Evolutionary conservation across 2,329 filamentous ascomycete genomes (phyloP).

Genomic region (Albifimbria verrucaria): DNA sequence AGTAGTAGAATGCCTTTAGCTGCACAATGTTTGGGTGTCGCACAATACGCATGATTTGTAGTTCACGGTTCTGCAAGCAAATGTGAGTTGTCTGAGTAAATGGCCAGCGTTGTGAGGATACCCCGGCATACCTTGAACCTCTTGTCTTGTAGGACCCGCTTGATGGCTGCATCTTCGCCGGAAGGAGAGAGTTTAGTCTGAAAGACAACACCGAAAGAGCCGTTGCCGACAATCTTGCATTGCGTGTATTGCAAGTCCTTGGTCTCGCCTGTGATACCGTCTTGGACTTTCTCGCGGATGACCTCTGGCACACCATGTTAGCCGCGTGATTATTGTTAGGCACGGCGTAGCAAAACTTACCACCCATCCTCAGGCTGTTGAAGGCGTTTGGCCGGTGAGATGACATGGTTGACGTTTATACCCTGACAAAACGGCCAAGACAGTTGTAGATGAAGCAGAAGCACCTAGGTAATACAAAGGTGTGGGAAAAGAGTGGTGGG

Average conservation of each 20-base stretch:
- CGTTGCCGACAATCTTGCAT: conserved; percentile 99
- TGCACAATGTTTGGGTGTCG: conserved; percentile 98
- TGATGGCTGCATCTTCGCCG: conserved; percentile 97
- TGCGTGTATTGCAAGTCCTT: conserved; percentile 97
- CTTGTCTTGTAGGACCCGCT: conserved; percentile 98
- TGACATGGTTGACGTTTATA: conserved; percentile 61
- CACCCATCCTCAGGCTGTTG: conserved; percentile 88
- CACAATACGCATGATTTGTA: conserved; percentile 99
- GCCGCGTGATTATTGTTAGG: conserved; percentile 13
- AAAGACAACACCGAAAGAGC: conserved; percentile 97
- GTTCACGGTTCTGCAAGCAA: conserved; percentile 78
- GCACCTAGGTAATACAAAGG: conserved; percentile 17
- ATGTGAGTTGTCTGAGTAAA: background rate
- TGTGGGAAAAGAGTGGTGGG: conserved; percentile 23
- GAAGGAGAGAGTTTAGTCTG: conserved; percentile 98
- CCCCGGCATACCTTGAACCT: conserved; percentile 79
- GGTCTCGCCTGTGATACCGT: conserved; percentile 94
- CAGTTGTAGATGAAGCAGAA: conserved; percentile 20
- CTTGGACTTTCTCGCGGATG: conserved; percentile 97
- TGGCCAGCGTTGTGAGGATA: conserved; percentile 13
- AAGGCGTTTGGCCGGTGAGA: conserved; percentile 90
- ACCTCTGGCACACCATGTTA: conserved; percentile 63
- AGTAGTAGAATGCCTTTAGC: conserved; percentile 99
- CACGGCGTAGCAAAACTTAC: conserved; percentile 53
- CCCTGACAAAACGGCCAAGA: conserved; percentile 22